Conservation (phyloP, 2,329 filamentous ascomycete genomes). For the Alternaria rosae region DNA sequence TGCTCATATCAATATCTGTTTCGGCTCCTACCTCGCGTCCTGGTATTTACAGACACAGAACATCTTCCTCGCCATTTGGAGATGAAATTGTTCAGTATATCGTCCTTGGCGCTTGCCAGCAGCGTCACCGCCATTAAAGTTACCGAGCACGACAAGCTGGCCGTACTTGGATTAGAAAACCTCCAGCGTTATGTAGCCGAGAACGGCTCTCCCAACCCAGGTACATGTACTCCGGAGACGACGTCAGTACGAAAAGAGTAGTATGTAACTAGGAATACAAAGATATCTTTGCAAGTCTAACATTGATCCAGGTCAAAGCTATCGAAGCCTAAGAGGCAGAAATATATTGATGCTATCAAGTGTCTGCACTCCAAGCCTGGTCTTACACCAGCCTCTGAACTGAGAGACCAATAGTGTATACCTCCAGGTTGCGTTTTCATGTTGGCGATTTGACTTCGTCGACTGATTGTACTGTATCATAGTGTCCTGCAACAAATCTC, state of each 20-base stretch:
- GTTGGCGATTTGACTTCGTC: no score
- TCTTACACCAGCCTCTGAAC: slow-evolving; percentile 29
- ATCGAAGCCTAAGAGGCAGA: slow-evolving; percentile 23
- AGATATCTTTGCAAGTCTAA: background rate
- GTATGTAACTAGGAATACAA: background rate
- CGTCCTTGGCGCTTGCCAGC: background rate
- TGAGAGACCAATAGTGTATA: no score
- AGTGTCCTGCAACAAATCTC: no score
- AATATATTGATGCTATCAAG: slow-evolving; percentile 43
- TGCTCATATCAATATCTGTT: no score
- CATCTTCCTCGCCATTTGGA: background rate
- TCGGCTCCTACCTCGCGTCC: background rate
- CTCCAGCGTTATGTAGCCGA: background rate
- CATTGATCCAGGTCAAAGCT: slow-evolving; percentile 17
- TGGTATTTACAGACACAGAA: background rate
- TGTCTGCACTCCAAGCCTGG: slow-evolving; percentile 35
- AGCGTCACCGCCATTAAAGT: background rate
- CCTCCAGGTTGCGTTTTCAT: no score
- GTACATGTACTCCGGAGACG: background rate
- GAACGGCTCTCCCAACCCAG: background rate
- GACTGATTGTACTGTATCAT: no score
- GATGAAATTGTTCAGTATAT: background rate
- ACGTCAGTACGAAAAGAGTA: background rate
- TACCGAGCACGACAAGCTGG: background rate
- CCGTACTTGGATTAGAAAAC: background rate